phyloP scores from a whole-genome alignment of 768 basidiomycete species.

The Podaxis pistillaris region DNA sequence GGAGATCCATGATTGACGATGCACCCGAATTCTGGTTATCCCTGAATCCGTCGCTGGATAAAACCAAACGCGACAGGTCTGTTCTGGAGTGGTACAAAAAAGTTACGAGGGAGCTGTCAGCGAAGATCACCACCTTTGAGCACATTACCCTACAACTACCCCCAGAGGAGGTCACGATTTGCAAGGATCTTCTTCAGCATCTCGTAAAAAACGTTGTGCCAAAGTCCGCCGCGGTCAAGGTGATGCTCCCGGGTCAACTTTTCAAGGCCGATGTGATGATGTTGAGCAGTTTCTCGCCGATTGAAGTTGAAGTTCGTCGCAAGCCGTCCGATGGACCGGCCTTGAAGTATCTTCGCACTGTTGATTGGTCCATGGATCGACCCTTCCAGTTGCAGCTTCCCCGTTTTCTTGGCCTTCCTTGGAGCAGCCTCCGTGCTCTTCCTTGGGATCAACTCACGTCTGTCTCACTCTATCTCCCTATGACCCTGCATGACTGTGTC shows the following conservation, averaged over 20 bases:
- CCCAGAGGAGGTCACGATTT: not conserved
- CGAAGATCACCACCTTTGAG: not conserved
- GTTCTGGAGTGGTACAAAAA: not conserved
- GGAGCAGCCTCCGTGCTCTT: slow-evolving; percentile 3
- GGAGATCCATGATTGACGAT: not conserved
- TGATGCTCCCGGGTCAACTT: not conserved
- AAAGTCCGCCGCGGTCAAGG: not conserved
- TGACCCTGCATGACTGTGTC: slow-evolving; percentile 5
- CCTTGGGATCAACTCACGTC: slow-evolving; percentile 6
- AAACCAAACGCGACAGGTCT: not conserved
- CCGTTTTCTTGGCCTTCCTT: not conserved
- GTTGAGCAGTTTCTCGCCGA: not conserved
- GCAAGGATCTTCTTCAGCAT: not conserved
- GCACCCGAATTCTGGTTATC: not conserved
- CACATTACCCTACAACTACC: not conserved
- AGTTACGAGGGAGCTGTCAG: not conserved
- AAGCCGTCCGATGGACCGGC: not conserved
- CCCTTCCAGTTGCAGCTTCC: not conserved
- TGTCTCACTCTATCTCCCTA: not conserved
- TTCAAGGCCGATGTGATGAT: not conserved
- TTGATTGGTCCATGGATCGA: slow-evolving; percentile 2
- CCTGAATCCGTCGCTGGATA: not conserved
- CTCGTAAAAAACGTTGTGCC: not conserved
- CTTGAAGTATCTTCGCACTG: not conserved
- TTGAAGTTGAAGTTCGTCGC: not conserved